phyloP scores from a whole-genome alignment of 768 basidiomycete genomes.

The Trametes coccinea region DNA sequence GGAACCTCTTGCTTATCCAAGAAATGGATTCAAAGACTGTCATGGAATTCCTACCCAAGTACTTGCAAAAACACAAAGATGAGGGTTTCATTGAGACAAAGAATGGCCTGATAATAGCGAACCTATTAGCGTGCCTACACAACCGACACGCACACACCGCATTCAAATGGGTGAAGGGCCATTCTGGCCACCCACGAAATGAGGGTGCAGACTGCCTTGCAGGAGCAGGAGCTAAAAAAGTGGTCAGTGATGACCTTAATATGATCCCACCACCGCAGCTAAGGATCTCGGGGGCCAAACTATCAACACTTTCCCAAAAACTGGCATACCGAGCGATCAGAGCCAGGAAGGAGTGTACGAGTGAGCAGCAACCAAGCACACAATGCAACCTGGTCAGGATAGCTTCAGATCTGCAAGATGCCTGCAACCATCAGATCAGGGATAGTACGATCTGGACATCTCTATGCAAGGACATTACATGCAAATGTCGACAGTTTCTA shows the following conservation, averaged over 20 bases:
- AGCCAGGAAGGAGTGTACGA: neutral
- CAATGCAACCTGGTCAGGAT: neutral
- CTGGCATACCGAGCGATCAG: constrained; percentile 1
- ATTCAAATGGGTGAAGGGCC: constrained; percentile 8
- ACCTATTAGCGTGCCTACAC: neutral
- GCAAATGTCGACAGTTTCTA: neutral
- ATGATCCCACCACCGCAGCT: neutral
- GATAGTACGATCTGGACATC: neutral
- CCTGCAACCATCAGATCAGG: too few relatives aligned
- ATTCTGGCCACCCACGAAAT: constrained; percentile 1
- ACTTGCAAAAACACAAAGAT: constrained; percentile 28
- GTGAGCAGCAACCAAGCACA: neutral
- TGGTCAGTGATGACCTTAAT: too few relatives aligned
- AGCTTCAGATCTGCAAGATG: neutral
- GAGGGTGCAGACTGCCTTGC: constrained; percentile 1
- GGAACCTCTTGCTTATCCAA: neutral
- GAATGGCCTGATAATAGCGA: constrained; percentile 17
- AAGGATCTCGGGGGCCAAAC: neutral
- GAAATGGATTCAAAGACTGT: constrained; percentile 27
- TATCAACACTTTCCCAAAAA: neutral
- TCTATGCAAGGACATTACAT: neutral
- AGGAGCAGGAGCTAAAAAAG: neutral
- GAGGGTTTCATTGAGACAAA: constrained; percentile 25
- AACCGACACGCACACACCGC: neutral
- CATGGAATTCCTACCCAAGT: constrained; percentile 15